Base-by-base conservation (phyloP, 2,329 filamentous ascomycete species). In the Penicillium sp. region DNA sequence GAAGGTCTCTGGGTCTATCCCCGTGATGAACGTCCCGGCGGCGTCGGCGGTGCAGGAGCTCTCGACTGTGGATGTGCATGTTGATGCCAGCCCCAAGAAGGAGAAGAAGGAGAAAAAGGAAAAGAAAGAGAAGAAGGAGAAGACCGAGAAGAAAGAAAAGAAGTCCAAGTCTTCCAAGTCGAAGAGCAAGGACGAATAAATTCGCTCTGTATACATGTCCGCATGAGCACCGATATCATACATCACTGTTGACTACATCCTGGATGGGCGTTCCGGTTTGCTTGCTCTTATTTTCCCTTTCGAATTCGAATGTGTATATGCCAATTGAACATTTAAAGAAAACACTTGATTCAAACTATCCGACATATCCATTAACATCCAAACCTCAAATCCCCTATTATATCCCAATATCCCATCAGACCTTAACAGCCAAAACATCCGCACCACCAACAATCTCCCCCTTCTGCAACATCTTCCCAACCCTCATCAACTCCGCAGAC, bases 401-500 rank as follows among this genome's bases (percentile, higher is more conserved):
- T 25, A 29, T 29, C 27, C 10, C 29, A 15, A 52, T 37, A 25
- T 31, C 49, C 13, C 8, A 48, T 9, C 17, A 54, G 6, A 42
- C 40, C 23, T 45, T 68, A n/a, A 75, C 62, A 53, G 60, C 58
- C 64, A 80, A 66, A 37, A 78, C 63, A 73, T 81, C 78, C 48
- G 75, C 65, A 4, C 77, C 78, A n/a, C 57, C 82, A 71, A 88
- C 76, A 48, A 97, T 77, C 71, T 96, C 84, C 61, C 79, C 86
- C 85, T 96, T 97, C 54, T 79, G 82, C 1, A 90, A 88, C 92
- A 97, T 96, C 75, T 86, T 89, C 38, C 86, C 86, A 62, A 86
- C 80, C 59, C 88, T 82, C 90, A 97, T 95, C 77, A 97, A 78
- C 80, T 95, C 91, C 1, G 90, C 89, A 51, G 84, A 84, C 77